phyloP scores from a whole-genome alignment of 306 rosid genomes.

The Dryas drummondii region DNA sequence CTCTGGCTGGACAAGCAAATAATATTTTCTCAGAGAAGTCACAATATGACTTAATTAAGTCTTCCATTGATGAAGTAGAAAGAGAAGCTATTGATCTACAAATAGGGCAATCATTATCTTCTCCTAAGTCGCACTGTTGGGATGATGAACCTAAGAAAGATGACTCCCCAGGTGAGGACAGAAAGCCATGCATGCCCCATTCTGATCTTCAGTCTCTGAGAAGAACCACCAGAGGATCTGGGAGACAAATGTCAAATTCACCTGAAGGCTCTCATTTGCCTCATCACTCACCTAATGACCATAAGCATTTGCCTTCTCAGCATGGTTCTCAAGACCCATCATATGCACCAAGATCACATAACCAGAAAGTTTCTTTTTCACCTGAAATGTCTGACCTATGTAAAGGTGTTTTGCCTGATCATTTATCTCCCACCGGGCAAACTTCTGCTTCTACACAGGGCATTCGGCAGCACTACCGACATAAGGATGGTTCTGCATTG shows the following conservation, averaged over 20 bases:
- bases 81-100: background rate
- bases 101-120: background rate
- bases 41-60: background rate
- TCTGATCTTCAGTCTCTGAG: slow-evolving; percentile 2
- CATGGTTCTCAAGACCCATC: slow-evolving; percentile 13
- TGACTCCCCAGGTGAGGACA: background rate
- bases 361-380: background rate
- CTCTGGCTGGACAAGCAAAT: background rate
- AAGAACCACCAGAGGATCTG: background rate
- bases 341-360: background rate
- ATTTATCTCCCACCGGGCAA: background rate
- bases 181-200: background rate
- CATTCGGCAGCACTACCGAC: background rate
- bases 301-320: background rate
- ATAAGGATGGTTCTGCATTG: background rate
- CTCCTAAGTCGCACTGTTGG: background rate
- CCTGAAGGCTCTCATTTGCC: slow-evolving; percentile 2
- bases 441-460: background rate
- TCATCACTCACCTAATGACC: background rate
- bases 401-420: background rate
- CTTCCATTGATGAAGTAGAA: background rate
- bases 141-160: background rate
- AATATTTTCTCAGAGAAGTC: background rate
- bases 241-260: background rate
- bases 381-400: background rate